These are phyloP conservation scores for Rhodotorula babjevae DNA, from an alignment of 768 basidiomycete species.

Conservation along the genomic window DNA sequence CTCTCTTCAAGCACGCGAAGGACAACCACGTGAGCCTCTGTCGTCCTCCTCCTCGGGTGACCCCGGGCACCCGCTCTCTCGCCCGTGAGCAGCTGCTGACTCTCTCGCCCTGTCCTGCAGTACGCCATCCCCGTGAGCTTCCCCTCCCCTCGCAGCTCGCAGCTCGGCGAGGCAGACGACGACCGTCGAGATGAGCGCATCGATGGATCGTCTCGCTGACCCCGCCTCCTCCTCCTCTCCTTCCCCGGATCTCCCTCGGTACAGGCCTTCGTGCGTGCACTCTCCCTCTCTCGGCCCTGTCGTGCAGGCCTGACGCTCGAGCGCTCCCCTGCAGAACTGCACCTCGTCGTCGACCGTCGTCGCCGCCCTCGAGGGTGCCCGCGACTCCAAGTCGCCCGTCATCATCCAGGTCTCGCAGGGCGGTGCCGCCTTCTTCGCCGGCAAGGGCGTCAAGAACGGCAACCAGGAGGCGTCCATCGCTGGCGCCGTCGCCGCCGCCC, in stretches of 20 bases:
- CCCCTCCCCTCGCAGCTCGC: neutral
- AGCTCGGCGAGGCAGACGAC: neutral
- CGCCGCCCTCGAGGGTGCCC: slow-evolving; percentile 90
- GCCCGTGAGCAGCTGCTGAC: neutral
- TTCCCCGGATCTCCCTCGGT: neutral
- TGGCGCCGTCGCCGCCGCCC: slow-evolving; percentile 88
- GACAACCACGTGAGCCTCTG: slow-evolving; percentile 65
- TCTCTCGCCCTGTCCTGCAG: slow-evolving; percentile 35
- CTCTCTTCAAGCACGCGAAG: slow-evolving; percentile 90
- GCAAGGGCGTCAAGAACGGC: slow-evolving; percentile 91
- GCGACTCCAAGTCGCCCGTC: slow-evolving; percentile 93
- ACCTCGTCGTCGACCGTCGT: slow-evolving; percentile 95
- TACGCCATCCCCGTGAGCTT: slow-evolving; percentile 51
- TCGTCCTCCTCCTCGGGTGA: neutral
- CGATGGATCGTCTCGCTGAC: slow-evolving; percentile 6
- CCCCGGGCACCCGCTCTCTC: neutral
- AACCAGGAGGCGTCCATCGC: slow-evolving; percentile 89
- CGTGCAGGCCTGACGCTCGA: neutral
- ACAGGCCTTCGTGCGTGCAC: slow-evolving; percentile 48
- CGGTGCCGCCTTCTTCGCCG: slow-evolving; percentile 90
- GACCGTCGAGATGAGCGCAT: neutral
- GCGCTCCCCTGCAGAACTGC: slow-evolving; percentile 62
- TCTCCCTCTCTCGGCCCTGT: slow-evolving; percentile 15
- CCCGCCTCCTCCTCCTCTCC: neutral
- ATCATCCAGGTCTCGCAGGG: slow-evolving; percentile 98